Percentiles rank a stretch among this genome's conserved stretches.
Conservation (phyloP, 202 grass and related monocot species). For the Musa balbisiana region DNA sequence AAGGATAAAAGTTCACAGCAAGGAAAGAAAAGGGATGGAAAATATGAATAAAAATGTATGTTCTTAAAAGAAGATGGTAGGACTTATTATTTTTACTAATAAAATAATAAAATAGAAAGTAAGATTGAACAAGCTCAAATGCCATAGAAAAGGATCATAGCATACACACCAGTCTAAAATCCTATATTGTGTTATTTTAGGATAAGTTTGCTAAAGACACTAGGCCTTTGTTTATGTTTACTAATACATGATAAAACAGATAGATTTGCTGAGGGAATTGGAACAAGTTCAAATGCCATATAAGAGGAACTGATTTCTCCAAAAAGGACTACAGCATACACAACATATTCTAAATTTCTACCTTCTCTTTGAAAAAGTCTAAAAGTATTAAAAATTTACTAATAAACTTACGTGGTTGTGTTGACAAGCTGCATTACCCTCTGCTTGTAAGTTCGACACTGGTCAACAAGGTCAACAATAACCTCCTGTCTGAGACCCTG, state of each 20-base stretch:
- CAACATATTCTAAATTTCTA: neutral
- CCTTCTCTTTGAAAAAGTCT: neutral
- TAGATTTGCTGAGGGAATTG: neutral
- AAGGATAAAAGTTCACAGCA: no score
- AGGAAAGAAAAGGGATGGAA: no score
- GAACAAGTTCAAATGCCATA: neutral
- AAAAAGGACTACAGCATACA: neutral
- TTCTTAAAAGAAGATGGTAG: no score
- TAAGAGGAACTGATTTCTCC: neutral
- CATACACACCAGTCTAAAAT: no score
- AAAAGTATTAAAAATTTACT: constrained; percentile 7
- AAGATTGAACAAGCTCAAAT: no score
- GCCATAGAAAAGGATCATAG: no score
- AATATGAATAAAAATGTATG: no score
- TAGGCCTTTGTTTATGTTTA: neutral
- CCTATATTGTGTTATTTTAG: no score
- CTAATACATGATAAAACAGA: neutral
- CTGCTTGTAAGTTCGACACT: constrained; percentile 74
- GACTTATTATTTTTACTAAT: no score
- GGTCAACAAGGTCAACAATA: constrained; percentile 80
- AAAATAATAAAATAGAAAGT: no score
- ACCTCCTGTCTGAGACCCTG: constrained; percentile 87
- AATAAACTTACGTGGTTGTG: constrained; percentile 55
- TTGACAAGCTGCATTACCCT: constrained; percentile 79
- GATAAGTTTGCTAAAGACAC: no score